phyloP scores from a whole-genome alignment of 2,329 filamentous ascomycete species.

The Pseudocercospora fuligena region DNA sequence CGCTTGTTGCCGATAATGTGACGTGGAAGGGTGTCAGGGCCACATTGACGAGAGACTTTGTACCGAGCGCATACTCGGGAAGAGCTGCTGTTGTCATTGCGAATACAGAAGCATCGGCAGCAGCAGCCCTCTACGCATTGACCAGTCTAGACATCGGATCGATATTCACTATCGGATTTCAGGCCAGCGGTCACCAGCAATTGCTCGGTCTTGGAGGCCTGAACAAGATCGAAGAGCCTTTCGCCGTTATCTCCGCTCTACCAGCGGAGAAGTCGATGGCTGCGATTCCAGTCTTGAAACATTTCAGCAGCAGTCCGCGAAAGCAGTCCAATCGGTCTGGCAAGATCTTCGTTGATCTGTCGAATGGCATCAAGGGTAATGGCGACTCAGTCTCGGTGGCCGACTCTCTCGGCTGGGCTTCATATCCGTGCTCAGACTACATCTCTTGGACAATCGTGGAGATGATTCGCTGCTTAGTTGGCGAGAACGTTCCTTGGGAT shows the following conservation, averaged over 20 bases:
- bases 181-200: slow-evolving; percentile 56
- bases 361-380: slow-evolving; percentile 66
- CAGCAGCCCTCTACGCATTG: slow-evolving; percentile 77
- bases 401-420: slow-evolving; percentile 74
- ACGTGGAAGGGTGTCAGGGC: slow-evolving; percentile 85
- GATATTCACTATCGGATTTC: slow-evolving; percentile 83
- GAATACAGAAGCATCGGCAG: slow-evolving; percentile 73
- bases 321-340: slow-evolving; percentile 42
- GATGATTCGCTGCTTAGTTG: slow-evolving; percentile 75
- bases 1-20: slow-evolving; percentile 78
- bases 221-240: slow-evolving; percentile 77
- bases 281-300: slow-evolving; percentile 76
- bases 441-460: slow-evolving; percentile 85
- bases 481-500: slow-evolving; percentile 81
- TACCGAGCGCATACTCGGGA: slow-evolving; percentile 78
- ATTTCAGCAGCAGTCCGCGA: slow-evolving; percentile 60
- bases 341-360: slow-evolving; percentile 82
- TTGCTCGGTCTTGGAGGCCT: slow-evolving; percentile 76
- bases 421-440: slow-evolving; percentile 79
- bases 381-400: slow-evolving; percentile 73
- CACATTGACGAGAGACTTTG: slow-evolving; percentile 78
- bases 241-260: slow-evolving; percentile 79
- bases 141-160: slow-evolving; percentile 75
- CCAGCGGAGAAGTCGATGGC: slow-evolving; percentile 78
- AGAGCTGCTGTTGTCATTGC: slow-evolving; percentile 78